phyloP scores from a whole-genome alignment of 768 basidiomycete genomes.

The Rhizopogon salebrosus region DNA sequence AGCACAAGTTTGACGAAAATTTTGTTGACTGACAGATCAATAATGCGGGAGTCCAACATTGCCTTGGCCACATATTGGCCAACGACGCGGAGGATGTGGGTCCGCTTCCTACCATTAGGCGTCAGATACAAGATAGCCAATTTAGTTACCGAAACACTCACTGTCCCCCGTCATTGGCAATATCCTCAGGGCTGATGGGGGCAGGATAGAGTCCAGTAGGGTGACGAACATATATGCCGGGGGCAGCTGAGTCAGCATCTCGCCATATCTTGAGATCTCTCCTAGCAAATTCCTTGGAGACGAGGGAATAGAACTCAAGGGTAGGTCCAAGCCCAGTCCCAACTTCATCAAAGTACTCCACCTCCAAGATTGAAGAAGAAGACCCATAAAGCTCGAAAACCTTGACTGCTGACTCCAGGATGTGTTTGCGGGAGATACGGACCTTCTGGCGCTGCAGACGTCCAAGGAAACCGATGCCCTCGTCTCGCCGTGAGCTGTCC shows the following conservation, averaged over 20 bases:
- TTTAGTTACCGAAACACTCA: slow-evolving; percentile 31
- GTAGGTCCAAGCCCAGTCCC: slow-evolving; percentile 97
- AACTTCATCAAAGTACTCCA: slow-evolving; percentile 98
- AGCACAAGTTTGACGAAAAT: slow-evolving; percentile 90
- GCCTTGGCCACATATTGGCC: slow-evolving; percentile 98
- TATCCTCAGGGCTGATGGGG: slow-evolving; percentile 68
- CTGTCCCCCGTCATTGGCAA: slow-evolving; percentile 70
- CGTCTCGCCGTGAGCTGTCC: slow-evolving; percentile 78
- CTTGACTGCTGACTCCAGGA: slow-evolving; percentile 94
- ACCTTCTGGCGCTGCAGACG: slow-evolving; percentile 95
- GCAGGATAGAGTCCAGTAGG: slow-evolving; percentile 85
- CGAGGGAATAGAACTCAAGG: slow-evolving; percentile 96
- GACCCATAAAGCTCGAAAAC: slow-evolving; percentile 96
- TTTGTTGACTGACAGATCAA: slow-evolving; percentile 92
- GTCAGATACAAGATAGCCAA: slow-evolving; percentile 1
- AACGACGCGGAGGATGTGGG: slow-evolving; percentile 82
- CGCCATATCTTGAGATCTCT: slow-evolving; percentile 89
- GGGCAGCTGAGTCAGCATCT: slow-evolving; percentile 62
- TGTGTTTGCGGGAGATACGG: slow-evolving; percentile 89
- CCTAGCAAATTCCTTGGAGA: slow-evolving; percentile 90
- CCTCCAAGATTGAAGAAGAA: slow-evolving; percentile 89
- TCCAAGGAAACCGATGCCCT: slow-evolving; percentile 88
- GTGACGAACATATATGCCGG: slow-evolving; percentile 75
- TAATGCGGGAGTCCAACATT: slow-evolving; percentile 94
- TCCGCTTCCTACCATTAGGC: slow-evolving; percentile 56